These are phyloP conservation scores for Thielaviopsis euricoi DNA, from an alignment of 2,329 filamentous ascomycete species.

Conservation along the genomic window DNA sequence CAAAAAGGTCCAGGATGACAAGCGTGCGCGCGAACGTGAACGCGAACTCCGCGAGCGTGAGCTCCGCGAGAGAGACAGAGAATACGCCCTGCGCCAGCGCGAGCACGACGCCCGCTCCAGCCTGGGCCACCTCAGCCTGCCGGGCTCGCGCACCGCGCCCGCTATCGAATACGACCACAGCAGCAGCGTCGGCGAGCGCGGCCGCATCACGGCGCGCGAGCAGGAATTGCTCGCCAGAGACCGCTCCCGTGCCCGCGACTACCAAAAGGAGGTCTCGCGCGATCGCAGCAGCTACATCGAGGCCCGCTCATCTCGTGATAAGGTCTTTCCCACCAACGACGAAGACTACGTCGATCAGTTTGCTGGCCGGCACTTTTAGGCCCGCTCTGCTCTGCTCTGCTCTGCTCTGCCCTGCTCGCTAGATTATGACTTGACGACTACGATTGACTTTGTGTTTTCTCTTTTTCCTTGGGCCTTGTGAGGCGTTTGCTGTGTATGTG, in stretches of 20 bases:
- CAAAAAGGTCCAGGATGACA: slow-evolving; percentile 25
- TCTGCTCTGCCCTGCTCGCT: no score
- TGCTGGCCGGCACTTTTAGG: slow-evolving; percentile 5
- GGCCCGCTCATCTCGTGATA: slow-evolving; percentile 7
- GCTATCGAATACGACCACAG: slow-evolving; percentile 1
- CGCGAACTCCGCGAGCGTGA: neutral
- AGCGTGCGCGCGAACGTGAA: slow-evolving; percentile 4
- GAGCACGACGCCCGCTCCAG: no score
- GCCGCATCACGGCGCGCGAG: neutral
- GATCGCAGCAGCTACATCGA: slow-evolving; percentile 7
- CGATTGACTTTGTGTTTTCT: no score
- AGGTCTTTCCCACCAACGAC: slow-evolving; percentile 2
- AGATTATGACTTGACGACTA: no score
- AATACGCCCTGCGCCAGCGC: no score
- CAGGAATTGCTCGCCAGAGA: slow-evolving; percentile 4
- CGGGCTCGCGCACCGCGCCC: neutral
- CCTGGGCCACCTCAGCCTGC: no score
- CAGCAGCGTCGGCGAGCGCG: slow-evolving; percentile 7
- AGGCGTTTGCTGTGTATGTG: no score
- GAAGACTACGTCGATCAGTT: slow-evolving; percentile 7
- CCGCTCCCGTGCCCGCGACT: slow-evolving; percentile 8
- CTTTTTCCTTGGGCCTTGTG: no score
- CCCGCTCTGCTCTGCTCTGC: no score
- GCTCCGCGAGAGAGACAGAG: no score
- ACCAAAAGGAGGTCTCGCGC: slow-evolving; percentile 8